Evolutionary conservation across 768 basidiomycete genomes (phyloP), one percentile per base, ranked within the genome.

Genomic region (Paxillus rubicundulus): DNA sequence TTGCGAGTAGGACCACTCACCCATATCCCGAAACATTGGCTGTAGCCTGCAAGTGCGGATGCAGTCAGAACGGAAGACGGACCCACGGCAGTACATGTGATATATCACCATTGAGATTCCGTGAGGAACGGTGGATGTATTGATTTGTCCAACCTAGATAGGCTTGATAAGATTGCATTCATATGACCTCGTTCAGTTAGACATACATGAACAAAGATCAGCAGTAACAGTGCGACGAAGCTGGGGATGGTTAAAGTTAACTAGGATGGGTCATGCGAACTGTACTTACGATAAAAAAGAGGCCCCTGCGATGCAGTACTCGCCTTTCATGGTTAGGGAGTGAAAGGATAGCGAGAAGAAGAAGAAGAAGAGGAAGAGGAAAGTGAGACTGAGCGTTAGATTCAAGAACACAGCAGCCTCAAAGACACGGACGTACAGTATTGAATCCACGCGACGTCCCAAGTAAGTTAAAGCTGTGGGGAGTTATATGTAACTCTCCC

Each of bases 141-240:
- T 91, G 64, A 86, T 89, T 79, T 92, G 90, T 54, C 86, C 89
- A 52, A 91, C 81, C 89, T 92, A 55, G 44, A 44, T 43, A 45
- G 14, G 37, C 27, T 53, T 42, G 53, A 64, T 65, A 61, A 60
- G 68, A 64, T 59, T 40, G 43, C 13, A 57, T 61, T 49, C 21
- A 54, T 24, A 50, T 46, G 51, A 57, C 55, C 59, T 61, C 39
- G 36, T 52, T 50, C 9, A 24, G 42, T 46, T 48, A 59, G 49
- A 74, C 84, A 60, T 68, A 88, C 89, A 77, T 92, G 88, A 61
- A 84, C 81, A 71, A 92, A 90, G 57, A 92, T 88, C 67, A 91
- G 77, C 58, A 92, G 74, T 33, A 73, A 76, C 54, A 76, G 78
- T 55, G 72, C 72, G 45, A 56, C 67, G 59, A 67, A 54, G 30